These are phyloP conservation scores for Syzygium aromaticum DNA, from an alignment of 345 rosid species.

Conservation along the genomic window DNA sequence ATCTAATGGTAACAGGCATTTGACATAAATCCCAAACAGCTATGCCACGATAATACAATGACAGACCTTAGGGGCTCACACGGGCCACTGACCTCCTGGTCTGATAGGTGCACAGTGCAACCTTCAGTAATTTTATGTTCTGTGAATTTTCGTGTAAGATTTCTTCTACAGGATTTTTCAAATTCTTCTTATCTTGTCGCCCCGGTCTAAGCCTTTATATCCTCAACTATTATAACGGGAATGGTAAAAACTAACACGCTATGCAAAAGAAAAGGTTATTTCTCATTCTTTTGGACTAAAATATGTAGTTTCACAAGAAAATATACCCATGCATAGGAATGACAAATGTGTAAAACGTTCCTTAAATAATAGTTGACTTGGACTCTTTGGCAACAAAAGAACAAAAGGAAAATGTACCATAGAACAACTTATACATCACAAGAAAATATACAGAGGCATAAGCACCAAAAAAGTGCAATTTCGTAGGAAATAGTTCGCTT, in stretches of 20 bases:
- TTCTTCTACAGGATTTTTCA: not conserved
- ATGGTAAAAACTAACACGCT: not conserved
- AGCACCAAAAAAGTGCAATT: not conserved
- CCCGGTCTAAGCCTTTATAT: not conserved
- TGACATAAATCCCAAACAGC: not conserved
- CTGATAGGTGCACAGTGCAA: not conserved
- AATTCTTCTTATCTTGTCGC: not conserved
- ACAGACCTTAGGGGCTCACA: not conserved
- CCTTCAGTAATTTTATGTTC: not conserved
- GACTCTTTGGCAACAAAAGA: not conserved
- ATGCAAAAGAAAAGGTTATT: not conserved
- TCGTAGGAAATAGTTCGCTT: not conserved
- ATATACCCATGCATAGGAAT: not conserved
- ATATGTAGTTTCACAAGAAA: not conserved
- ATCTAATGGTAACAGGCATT: not conserved
- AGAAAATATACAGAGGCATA: not conserved
- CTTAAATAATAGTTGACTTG: not conserved
- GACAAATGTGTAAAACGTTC: not conserved
- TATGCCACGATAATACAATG: not conserved
- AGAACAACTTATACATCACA: not conserved
- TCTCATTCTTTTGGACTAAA: not conserved
- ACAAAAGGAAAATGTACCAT: not conserved
- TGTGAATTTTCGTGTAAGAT: not conserved
- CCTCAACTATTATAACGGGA: not conserved
- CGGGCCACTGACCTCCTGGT: not conserved